These are phyloP conservation scores for Suillus lakei DNA, from an alignment of 768 basidiomycete species.

Conservation along the genomic window DNA sequence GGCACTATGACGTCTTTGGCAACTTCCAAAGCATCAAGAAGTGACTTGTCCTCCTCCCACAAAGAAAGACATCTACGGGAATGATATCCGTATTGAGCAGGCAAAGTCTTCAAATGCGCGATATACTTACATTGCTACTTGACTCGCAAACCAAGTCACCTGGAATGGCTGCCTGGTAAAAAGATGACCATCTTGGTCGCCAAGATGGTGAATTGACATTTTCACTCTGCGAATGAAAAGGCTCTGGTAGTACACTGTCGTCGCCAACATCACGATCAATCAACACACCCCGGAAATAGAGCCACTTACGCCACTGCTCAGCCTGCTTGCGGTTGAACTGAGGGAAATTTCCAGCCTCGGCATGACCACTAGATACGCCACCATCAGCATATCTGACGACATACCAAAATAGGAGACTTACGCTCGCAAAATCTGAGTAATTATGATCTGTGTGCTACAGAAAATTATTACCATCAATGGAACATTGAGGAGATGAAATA, in stretches of 20 bases:
- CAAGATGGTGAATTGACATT: slow-evolving; percentile 54
- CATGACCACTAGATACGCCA: slow-evolving; percentile 48
- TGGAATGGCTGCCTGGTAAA: slow-evolving; percentile 73
- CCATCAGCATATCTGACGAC: neutral
- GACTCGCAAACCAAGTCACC: slow-evolving; percentile 72
- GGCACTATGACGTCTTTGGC: slow-evolving; percentile 67
- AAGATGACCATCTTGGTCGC: slow-evolving; percentile 54
- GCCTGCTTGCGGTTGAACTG: slow-evolving; percentile 73
- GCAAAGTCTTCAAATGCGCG: slow-evolving; percentile 18
- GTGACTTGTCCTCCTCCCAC: slow-evolving; percentile 64
- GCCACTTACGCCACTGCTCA: slow-evolving; percentile 76
- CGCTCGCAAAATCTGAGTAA: slow-evolving; percentile 68
- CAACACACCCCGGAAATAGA: neutral
- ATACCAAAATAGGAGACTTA: slow-evolving; percentile 38
- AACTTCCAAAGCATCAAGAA: slow-evolving; percentile 64
- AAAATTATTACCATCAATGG: slow-evolving; percentile 11
- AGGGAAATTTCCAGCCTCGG: slow-evolving; percentile 49
- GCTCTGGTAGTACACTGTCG: slow-evolving; percentile 68
- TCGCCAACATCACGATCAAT: slow-evolving; percentile 7
- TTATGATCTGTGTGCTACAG: slow-evolving; percentile 64
- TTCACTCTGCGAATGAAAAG: slow-evolving; percentile 67
- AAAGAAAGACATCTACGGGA: slow-evolving; percentile 60
- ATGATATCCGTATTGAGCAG: slow-evolving; percentile 6
- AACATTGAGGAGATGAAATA: neutral
- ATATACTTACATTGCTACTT: slow-evolving; percentile 59